Evolutionary conservation across 495 filamentous ascomycete species (phyloP).

Genomic region (Penicillium paradoxum): DNA sequence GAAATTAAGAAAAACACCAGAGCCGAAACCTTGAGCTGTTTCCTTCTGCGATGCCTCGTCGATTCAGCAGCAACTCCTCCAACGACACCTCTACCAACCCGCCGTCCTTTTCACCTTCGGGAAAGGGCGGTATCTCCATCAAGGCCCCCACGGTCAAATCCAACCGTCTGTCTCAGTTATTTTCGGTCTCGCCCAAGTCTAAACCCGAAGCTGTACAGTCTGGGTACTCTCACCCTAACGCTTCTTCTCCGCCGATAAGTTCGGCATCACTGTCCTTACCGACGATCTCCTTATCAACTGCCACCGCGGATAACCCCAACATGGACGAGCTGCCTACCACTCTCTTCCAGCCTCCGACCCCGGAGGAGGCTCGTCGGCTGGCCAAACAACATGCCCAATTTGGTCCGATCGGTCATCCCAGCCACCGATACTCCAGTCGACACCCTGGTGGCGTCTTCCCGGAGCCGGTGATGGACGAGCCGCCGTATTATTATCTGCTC

Average conservation of each 20-base stretch:
- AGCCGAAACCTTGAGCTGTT: constrained; percentile 23
- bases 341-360: constrained; percentile 86
- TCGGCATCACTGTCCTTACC: constrained; percentile 75
- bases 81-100: constrained; percentile 41
- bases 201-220: constrained; percentile 50
- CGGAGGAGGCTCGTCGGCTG: constrained; percentile 69
- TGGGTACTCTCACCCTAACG: constrained; percentile 48
- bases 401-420: constrained; percentile 72
- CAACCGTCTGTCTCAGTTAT: constrained; percentile 57
- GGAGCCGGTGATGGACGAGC: constrained; percentile 87
- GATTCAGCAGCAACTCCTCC: constrained; percentile 46
- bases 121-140: constrained; percentile 44
- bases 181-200: constrained; percentile 54
- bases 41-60: constrained; percentile 53
- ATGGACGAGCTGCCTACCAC: constrained; percentile 72
- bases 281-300: constrained; percentile 87
- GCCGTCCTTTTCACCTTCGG: constrained; percentile 41
- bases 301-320: constrained; percentile 71
- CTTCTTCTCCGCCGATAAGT: constrained; percentile 58
- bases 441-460: constrained; percentile 73
- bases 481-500: constrained; percentile 91
- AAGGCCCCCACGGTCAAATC: constrained; percentile 58
- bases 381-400: constrained; percentile 86
- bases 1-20: constrained; percentile 6
- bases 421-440: constrained; percentile 80